A percentile compares a stretch with the other conserved stretches of the same genome.
Conservation (phyloP, 306 rosid genomes). For the Trifolium pratense region DNA sequence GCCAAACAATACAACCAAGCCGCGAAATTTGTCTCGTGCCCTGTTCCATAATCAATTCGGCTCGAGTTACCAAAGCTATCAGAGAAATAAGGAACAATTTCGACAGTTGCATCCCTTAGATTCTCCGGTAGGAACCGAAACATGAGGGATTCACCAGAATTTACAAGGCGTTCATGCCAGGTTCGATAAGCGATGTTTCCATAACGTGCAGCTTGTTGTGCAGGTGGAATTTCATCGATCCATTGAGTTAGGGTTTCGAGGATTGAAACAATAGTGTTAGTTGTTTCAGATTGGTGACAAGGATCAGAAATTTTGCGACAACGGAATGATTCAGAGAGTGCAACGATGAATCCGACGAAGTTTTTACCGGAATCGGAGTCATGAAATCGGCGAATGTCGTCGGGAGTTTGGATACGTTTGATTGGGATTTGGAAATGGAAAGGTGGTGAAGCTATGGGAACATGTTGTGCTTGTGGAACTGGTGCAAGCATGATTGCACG, state of each 20-base stretch:
- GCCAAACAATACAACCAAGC: slow-evolving; percentile 90
- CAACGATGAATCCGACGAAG: slow-evolving; percentile 83
- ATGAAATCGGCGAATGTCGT: slow-evolving; percentile 68
- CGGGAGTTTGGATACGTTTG: slow-evolving; percentile 75
- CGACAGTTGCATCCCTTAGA: slow-evolving; percentile 55
- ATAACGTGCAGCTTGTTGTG: slow-evolving; percentile 72
- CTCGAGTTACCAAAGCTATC: slow-evolving; percentile 85
- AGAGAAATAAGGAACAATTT: slow-evolving; percentile 71
- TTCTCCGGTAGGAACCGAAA: slow-evolving; percentile 59
- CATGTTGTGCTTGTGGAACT: slow-evolving; percentile 75
- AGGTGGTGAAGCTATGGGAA: slow-evolving; percentile 59
- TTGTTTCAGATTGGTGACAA: slow-evolving; percentile 57
- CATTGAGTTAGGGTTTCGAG: slow-evolving; percentile 68
- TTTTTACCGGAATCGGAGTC: slow-evolving; percentile 66
- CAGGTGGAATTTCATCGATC: slow-evolving; percentile 84
- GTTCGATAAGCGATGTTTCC: slow-evolving; percentile 79
- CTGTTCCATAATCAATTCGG: slow-evolving; percentile 93
- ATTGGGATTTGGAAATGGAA: slow-evolving; percentile 61
- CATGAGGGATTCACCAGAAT: slow-evolving; percentile 56
- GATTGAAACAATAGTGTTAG: slow-evolving; percentile 49
- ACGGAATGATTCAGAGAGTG: slow-evolving; percentile 83
- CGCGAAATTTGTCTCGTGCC: slow-evolving; percentile 92
- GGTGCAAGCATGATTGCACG: slow-evolving; percentile 88
- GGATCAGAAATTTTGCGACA: slow-evolving; percentile 68
- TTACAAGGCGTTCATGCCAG: slow-evolving; percentile 68